These are phyloP conservation scores for Terfezia claveryi DNA, from an alignment of 495 filamentous ascomycete species.

Conservation along the genomic window DNA sequence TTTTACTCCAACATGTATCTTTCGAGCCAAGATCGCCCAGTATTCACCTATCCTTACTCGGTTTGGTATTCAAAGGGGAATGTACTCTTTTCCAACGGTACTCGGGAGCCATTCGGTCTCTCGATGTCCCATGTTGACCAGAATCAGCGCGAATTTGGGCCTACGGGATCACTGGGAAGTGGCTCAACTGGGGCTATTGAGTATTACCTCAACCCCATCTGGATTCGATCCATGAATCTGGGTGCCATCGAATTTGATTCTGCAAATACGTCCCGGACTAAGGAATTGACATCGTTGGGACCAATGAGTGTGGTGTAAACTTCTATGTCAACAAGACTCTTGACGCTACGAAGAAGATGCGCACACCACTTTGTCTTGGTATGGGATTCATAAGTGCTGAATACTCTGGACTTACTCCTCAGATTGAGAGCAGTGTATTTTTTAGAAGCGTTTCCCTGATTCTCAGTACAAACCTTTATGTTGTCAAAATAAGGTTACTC, in stretches of 20 bases:
- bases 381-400: constrained; percentile 61
- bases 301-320: not conserved
- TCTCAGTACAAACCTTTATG: not conserved
- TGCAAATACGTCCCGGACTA: not conserved
- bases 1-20: constrained; percentile 85
- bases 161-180: constrained; percentile 7
- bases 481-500: not conserved
- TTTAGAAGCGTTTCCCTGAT: not conserved
- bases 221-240: not conserved
- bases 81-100: constrained; percentile 21
- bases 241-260: not conserved
- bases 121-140: constrained; percentile 48
- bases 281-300: not conserved
- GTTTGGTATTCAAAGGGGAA: constrained; percentile 52
- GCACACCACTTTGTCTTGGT: constrained; percentile 22
- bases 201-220: not conserved
- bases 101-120: constrained; percentile 51
- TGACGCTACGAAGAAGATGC: not conserved
- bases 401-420: constrained; percentile 40
- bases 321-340: not conserved
- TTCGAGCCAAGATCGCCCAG: constrained; percentile 42
- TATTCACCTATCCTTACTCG: constrained; percentile 74
- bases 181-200: constrained; percentile 1
- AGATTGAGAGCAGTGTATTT: not conserved
- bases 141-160: constrained; percentile 39